Evolutionary conservation across 495 filamentous ascomycete species (phyloP).

Genomic region (Talaromyces trachyspermus): DNA sequence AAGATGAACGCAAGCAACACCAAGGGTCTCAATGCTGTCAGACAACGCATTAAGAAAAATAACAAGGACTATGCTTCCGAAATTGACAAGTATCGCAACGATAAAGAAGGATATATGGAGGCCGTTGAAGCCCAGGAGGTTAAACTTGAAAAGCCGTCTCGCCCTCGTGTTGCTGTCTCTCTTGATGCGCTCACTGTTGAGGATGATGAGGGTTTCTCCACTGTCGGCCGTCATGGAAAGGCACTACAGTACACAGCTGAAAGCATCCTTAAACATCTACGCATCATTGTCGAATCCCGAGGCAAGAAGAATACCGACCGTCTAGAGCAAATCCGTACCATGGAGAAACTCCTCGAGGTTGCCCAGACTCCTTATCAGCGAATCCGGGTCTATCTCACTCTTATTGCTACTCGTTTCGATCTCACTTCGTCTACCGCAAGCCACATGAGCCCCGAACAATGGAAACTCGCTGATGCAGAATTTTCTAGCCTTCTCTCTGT

Average conservation of each 20-base stretch:
- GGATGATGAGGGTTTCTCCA: slow-evolving; percentile 79
- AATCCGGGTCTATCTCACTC: slow-evolving; percentile 83
- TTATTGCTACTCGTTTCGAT: slow-evolving; percentile 94
- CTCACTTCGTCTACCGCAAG: slow-evolving; percentile 68
- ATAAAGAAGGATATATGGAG: slow-evolving; percentile 81
- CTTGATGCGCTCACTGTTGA: slow-evolving; percentile 21
- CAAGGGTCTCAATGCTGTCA: slow-evolving; percentile 89
- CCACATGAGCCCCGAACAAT: slow-evolving; percentile 93
- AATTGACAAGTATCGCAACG: slow-evolving; percentile 77
- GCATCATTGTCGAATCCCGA: slow-evolving; percentile 85
- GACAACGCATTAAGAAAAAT: slow-evolving; percentile 95
- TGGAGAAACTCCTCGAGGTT: slow-evolving; percentile 93
- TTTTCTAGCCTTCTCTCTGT: slow-evolving; percentile 67
- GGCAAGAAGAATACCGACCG: slow-evolving; percentile 99
- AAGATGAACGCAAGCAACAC: slow-evolving; percentile 98
- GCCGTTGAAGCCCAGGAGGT: slow-evolving; percentile 68
- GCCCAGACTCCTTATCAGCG: slow-evolving; percentile 84
- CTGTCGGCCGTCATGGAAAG: slow-evolving; percentile 79
- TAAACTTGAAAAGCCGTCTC: slow-evolving; percentile 32
- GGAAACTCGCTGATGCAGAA: slow-evolving; percentile 89
- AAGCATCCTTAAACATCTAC: slow-evolving; percentile 95
- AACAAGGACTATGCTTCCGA: slow-evolving; percentile 89
- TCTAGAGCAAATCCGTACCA: slow-evolving; percentile 85
- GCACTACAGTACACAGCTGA: slow-evolving; percentile 87
- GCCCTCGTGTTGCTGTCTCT: slow-evolving; percentile 13